Evolutionary conservation across 2,329 filamentous ascomycete species (phyloP).

Genomic region (Penicillium capsulatum): DNA sequence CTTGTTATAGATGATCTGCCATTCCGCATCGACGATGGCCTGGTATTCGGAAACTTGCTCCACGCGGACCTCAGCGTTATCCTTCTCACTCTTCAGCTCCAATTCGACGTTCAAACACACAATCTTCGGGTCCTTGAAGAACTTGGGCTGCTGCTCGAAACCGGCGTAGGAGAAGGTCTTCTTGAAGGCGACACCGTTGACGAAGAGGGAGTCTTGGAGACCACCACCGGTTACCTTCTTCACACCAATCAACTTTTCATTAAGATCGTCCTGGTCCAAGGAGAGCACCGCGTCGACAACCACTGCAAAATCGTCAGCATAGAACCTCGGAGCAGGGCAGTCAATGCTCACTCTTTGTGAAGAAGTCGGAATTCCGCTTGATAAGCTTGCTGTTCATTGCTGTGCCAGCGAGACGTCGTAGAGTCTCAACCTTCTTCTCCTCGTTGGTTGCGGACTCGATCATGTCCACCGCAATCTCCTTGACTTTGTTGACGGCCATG

Average conservation of each 20-base stretch:
- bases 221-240: conserved; percentile 98
- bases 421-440: conserved; percentile 79
- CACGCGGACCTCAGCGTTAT: conserved; percentile 96
- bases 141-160: conserved; percentile 98
- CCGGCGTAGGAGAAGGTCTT: conserved; percentile 99
- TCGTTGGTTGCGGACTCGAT: conserved; percentile 71
- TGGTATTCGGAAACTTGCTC: conserved; percentile 99
- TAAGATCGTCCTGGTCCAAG: conserved; percentile 92
- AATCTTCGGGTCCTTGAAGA: conserved; percentile 90
- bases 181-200: conserved; percentile 98
- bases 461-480: conserved; percentile 78
- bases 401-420: conserved; percentile 83
- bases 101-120: conserved; percentile 97
- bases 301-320: conserved; percentile 55
- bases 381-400: conserved; percentile 99
- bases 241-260: conserved; percentile 95
- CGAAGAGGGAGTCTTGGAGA: conserved; percentile 90
- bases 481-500: conserved; percentile 97
- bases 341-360: conserved; percentile 77
- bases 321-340: background rate
- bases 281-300: conserved; percentile 95
- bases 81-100: conserved; percentile 97
- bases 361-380: conserved; percentile 93
- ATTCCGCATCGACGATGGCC: conserved; percentile 97
- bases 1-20: conserved; percentile 99